Conservation (phyloP, 139 green algal genomes). For the Chlamydomonas schloesseri region DNA sequence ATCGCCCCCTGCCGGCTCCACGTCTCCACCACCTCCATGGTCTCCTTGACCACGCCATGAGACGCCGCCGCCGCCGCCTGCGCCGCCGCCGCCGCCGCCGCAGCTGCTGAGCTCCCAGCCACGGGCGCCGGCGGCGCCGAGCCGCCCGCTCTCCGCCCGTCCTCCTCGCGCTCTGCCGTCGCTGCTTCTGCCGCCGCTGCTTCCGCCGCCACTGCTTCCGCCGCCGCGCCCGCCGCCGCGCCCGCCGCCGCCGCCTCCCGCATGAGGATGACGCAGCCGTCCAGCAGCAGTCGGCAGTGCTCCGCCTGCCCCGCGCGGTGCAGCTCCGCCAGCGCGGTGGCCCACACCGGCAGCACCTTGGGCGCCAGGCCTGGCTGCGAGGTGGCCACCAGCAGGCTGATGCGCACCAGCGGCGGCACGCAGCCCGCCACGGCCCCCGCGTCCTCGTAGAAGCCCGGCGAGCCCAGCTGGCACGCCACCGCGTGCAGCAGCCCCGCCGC, state of each 20-base stretch:
- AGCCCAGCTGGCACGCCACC: slow-evolving; percentile 14
- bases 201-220: not conserved
- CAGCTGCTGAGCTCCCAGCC: not conserved
- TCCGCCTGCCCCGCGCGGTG: slow-evolving; percentile 12
- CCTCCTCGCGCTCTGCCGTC: not conserved
- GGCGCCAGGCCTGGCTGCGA: slow-evolving; percentile 8
- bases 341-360: slow-evolving; percentile 11
- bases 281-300: slow-evolving; percentile 17
- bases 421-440: not conserved
- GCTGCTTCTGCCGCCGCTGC: not conserved
- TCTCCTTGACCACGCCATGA: not conserved
- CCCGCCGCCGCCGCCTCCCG: not conserved
- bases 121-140: too few species aligned
- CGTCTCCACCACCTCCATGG: slow-evolving; percentile 34
- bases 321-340: slow-evolving; percentile 24
- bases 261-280: slow-evolving; percentile 5
- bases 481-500: slow-evolving; percentile 20
- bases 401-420: slow-evolving; percentile 19
- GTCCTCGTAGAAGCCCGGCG: slow-evolving; percentile 9
- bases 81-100: not conserved
- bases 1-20: not conserved
- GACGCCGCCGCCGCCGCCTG: not conserved
- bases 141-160: too few species aligned
- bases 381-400: not conserved
- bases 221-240: not conserved